phyloP scores from a whole-genome alignment of 768 basidiomycete genomes.

The Kwoniella europaea region DNA sequence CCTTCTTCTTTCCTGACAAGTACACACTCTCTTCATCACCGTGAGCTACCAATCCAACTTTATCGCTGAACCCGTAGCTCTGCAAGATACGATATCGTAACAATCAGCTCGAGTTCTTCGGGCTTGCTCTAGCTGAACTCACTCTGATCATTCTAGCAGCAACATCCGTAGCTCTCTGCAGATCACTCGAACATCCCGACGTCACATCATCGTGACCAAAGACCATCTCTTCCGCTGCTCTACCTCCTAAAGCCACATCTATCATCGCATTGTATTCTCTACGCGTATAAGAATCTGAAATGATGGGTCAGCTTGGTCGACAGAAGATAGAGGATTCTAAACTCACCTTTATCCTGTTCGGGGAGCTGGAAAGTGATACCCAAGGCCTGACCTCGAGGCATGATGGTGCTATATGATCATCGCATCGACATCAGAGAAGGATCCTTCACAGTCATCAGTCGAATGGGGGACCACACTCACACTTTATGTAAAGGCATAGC shows the following conservation, averaged over 20 bases:
- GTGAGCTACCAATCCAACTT: conserved; percentile 73
- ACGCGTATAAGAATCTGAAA: conserved; percentile 55
- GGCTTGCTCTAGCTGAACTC: conserved; percentile 41
- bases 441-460: background rate
- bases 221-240: conserved; percentile 92
- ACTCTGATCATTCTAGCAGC: conserved; percentile 91
- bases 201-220: conserved; percentile 87
- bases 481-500: conserved; percentile 98
- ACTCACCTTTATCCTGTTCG: conserved; percentile 57
- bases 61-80: conserved; percentile 59
- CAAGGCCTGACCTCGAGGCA: conserved; percentile 92
- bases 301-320: background rate
- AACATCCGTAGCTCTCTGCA: conserved; percentile 75
- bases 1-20: conserved; percentile 75
- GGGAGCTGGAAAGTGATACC: conserved; percentile 63
- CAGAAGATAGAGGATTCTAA: background rate
- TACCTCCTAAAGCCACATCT: conserved; percentile 91
- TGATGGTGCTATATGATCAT: conserved; percentile 67
- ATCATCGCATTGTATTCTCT: conserved; percentile 63
- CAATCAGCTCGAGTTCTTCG: background rate
- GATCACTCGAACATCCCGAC: conserved; percentile 89
- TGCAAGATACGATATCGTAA: conserved; percentile 3
- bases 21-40: conserved; percentile 73
- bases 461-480: conserved; percentile 29
- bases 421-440: background rate